Evolutionary conservation across 768 basidiomycete species (phyloP), one percentile per base, ranked within the genome.

Genomic region (Megacollybia marginata): DNA sequence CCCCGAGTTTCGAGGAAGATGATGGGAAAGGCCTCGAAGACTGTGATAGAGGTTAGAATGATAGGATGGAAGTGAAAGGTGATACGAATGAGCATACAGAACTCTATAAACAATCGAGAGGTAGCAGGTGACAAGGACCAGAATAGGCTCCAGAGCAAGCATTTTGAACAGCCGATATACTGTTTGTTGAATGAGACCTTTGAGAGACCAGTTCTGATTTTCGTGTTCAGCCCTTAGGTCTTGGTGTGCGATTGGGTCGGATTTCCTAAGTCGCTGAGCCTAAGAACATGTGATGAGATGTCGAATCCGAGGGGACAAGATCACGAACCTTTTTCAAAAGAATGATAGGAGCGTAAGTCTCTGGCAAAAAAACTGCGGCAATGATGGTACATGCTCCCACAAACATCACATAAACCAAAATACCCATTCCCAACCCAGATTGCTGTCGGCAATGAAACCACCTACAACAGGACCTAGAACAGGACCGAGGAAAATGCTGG

Each of bases 381-480:
- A 79, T 51, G 12, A 71, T 6, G 4, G 75, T 76, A 57, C 79
- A 80, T 5, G 60, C 55, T 0, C 73, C 76, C 0, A 79, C 76
- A 52, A 82, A 79, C 13, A 82, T 76, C 71, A 82, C 76, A 79
- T 80, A 47, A 84, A 71, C 79, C 82, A 85, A 66, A 80, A 85
- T 1, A 83, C 69, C 79, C 79, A 83, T 55, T 80, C 57, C 83
- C 83, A 88, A 4, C 70, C 73, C 7, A 73, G 62, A 18, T 57
- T 46, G 54, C 69, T 74, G 44, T 74, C 63, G 5, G 77, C 62
- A 54, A 83, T 76, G 50, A 69, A 80, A 61, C 82, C 82, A 28
- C 76, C 73, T 13, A 82, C 68, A 42, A 88, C 75, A 1, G 85
- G 83, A 0, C 83, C 83, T 8, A 82, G 54, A 0, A 79, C 78